These are phyloP conservation scores for Pseudotsuga menziesii DNA, from an alignment of 75 land plant species.

Conservation along the genomic window DNA sequence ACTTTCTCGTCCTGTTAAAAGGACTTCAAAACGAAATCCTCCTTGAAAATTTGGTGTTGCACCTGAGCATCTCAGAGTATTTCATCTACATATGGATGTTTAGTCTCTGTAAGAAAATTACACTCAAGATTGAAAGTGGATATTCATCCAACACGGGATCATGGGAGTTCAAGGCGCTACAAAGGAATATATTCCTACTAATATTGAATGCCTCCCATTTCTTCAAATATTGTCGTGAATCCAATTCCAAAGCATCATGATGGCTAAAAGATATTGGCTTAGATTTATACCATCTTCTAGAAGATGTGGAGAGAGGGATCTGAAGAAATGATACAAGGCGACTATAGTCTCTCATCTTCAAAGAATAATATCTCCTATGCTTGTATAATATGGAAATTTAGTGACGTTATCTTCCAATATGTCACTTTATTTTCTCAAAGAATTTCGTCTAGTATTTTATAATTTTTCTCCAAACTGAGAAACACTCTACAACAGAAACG, in stretches of 20 bases:
- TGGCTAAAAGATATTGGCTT: constrained; percentile 2
- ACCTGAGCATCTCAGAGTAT: constrained; percentile 64
- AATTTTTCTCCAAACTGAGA: no score
- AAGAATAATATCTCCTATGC: no score
- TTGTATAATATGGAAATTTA: no score
- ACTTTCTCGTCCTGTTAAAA: constrained; percentile 84
- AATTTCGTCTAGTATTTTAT: no score
- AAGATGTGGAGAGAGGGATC: constrained; percentile 41
- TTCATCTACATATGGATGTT: constrained; percentile 46
- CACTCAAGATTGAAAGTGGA: constrained; percentile 40
- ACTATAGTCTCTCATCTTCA: constrained; percentile 50
- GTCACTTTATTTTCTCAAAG: no score
- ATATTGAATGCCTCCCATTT: constrained; percentile 20
- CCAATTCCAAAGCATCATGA: constrained; percentile 7
- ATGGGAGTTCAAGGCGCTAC: constrained; percentile 39
- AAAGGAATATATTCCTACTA: constrained; percentile 42
- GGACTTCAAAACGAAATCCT: constrained; percentile 73
- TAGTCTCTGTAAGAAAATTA: constrained; percentile 11
- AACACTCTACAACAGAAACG: no score
- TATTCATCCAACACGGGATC: constrained; percentile 24
- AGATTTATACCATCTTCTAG: background rate
- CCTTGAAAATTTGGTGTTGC: constrained; percentile 64
- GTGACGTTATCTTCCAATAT: no score
- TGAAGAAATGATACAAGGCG: constrained; percentile 79
- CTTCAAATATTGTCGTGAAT: constrained; percentile 18